A percentile compares a stretch with the other conserved stretches of the same genome.
These are phyloP conservation scores for Pyrenula aspistea DNA, from an alignment of 495 filamentous ascomycete genomes.

Conservation along the genomic window DNA sequence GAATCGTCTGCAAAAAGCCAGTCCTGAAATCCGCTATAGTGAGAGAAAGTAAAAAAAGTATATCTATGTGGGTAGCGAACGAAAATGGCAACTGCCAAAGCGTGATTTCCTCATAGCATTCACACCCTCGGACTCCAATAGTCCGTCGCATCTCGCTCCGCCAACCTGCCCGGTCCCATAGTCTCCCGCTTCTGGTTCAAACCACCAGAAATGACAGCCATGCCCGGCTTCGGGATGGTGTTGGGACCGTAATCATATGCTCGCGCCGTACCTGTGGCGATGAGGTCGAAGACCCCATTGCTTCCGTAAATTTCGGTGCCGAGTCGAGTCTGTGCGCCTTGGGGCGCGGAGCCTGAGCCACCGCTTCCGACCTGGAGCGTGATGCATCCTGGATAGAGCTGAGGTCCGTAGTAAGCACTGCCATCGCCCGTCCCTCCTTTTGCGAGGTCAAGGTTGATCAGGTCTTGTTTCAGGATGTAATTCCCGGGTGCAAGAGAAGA, in stretches of 20 bases:
- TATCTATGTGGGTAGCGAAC: no score
- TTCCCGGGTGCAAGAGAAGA: constrained; percentile 43
- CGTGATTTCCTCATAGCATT: no score
- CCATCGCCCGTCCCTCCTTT: constrained; percentile 6
- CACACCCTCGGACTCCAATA: no score
- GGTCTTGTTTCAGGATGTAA: constrained; percentile 66
- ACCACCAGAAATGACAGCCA: not conserved
- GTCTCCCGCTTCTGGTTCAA: not conserved
- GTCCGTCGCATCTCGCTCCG: not conserved
- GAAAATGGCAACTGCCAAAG: no score
- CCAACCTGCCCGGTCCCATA: not conserved
- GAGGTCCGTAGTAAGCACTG: constrained; percentile 36
- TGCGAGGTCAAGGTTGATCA: constrained; percentile 53
- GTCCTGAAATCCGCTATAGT: no score
- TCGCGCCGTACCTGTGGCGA: not conserved
- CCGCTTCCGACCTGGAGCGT: constrained; percentile 39
- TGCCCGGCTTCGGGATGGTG: not conserved
- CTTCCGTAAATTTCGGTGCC: not conserved
- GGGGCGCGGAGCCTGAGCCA: not conserved
- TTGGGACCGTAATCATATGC: not conserved
- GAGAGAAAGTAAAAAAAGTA: no score
- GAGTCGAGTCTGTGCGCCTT: not conserved
- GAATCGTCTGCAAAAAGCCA: no score
- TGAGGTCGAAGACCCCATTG: no score
- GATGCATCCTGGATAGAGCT: constrained; percentile 61